A percentile compares a stretch with the other conserved stretches of the same genome.
phyloP scores from a whole-genome alignment of 225 moss, liverwort and hornwort species.

The Pleurozium schreberi region DNA sequence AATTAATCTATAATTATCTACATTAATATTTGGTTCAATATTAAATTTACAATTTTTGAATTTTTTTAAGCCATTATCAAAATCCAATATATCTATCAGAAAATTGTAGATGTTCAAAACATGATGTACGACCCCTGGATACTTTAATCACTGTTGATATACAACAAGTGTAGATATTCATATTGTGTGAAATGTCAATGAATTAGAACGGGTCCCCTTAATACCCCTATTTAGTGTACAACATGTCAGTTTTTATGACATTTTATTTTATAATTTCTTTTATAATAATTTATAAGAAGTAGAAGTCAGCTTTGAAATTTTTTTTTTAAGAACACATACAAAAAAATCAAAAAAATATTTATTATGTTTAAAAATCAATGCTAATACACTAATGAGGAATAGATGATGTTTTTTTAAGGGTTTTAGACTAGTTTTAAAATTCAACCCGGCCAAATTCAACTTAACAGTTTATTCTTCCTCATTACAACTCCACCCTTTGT shows the following conservation, averaged over 20 bases:
- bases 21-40: too few species aligned
- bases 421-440: background rate
- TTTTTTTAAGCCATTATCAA: background rate
- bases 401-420: background rate
- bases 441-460: background rate
- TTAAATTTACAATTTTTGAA: background rate
- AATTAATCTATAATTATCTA: background rate
- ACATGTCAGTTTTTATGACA: background rate
- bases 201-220: too few species aligned
- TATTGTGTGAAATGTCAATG: too few species aligned
- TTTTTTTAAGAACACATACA: rapidly evolving
- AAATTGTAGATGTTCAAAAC: too few species aligned
- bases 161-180: too few species aligned
- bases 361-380: background rate
- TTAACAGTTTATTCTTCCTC: background rate
- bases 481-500: background rate
- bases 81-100: background rate
- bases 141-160: too few species aligned
- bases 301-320: background rate
- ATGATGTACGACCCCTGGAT: too few species aligned
- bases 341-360: background rate
- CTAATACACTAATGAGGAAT: background rate
- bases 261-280: background rate
- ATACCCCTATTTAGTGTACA: too few species aligned
- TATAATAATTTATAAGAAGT: background rate